Percentiles rank a stretch among this genome's conserved stretches.
Evolutionary conservation across 2,329 filamentous ascomycete species (phyloP).

Genomic region (Boeremia lycopersici): DNA sequence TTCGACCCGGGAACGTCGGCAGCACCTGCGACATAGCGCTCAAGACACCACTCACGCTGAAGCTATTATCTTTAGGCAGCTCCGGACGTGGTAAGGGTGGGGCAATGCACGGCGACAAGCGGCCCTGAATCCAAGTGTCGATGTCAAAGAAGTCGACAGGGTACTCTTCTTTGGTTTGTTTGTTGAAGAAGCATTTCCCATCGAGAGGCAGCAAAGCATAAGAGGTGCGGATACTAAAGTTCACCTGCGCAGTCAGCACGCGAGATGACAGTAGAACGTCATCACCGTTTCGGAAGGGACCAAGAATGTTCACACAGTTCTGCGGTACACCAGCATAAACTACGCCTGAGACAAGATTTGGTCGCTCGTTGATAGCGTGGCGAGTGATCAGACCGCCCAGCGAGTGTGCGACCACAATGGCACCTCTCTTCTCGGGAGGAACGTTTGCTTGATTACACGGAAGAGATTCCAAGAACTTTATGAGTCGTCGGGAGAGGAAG

Average conservation of each 20-base stretch:
- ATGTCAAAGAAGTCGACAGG: slow-evolving; percentile 83
- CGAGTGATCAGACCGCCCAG: slow-evolving; percentile 86
- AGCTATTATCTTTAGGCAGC: slow-evolving; percentile 38
- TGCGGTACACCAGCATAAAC: slow-evolving; percentile 85
- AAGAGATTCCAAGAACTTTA: slow-evolving; percentile 73
- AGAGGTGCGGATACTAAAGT: slow-evolving; percentile 87
- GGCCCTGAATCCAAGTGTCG: slow-evolving; percentile 78
- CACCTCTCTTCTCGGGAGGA: slow-evolving; percentile 65
- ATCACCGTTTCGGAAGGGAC: slow-evolving; percentile 89
- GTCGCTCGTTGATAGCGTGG: slow-evolving; percentile 83
- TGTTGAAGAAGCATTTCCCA: slow-evolving; percentile 86
- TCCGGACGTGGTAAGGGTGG: slow-evolving; percentile 65
- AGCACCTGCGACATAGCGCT: slow-evolving; percentile 56
- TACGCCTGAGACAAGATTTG: slow-evolving; percentile 84
- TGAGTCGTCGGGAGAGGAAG: slow-evolving; percentile 73
- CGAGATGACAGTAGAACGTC: slow-evolving; percentile 88
- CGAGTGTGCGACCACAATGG: slow-evolving; percentile 82
- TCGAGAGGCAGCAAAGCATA: slow-evolving; percentile 86
- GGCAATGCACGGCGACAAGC: slow-evolving; percentile 78
- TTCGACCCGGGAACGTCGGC: slow-evolving; percentile 44
- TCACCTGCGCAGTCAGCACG: slow-evolving; percentile 88
- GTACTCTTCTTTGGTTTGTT: slow-evolving; percentile 78
- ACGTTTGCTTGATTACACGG: slow-evolving; percentile 71
- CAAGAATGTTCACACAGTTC: slow-evolving; percentile 88
- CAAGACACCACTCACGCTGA: slow-evolving; percentile 53